Evolutionary conservation across 2,329 filamentous ascomycete genomes (phyloP), one percentile per base, ranked within the genome.

Genomic region (Aureobasidium sp.): DNA sequence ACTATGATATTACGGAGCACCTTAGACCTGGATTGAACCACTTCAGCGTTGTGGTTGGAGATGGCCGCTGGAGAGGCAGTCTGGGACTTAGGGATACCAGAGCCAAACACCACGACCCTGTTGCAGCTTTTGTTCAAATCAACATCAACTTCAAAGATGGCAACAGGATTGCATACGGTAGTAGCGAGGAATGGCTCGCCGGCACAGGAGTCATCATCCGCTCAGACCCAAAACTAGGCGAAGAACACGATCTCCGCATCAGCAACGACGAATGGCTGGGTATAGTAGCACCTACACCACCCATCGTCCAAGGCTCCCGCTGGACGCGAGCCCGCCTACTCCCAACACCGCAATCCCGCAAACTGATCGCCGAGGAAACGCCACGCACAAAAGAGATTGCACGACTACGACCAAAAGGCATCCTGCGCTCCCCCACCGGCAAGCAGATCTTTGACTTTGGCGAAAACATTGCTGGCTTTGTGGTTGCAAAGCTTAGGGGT

Each of bases 401-500:
- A 17, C 8, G 37, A 24, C 12, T 50, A 24, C 57, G 57, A 33
- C 57, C 57, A 19, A 60, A 60, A 29, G 57, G 57, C 9, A 50
- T 60, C 24, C 12, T 60, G 5, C 44, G 57, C 6, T 50, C 57
- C 12, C 57, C 57, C 7, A 29, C 44, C 3, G 57, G 57, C 35
- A 60, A 60, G 14, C 57, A 60, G 33, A 60, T 60, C 45, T 60
- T 60, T 29, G 57, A 60, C 35, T 60, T 60, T 42, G 57, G 57
- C 14, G 15, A 60, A 33, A 60, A 60, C 14, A 45, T 60, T 11
- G 57, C 57, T 33, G 57, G 57, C 15, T 60, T 31, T 15, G 57
- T 60, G 22, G 45, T 50, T 50, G 57, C 45, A 0, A 60, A 50
- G 24, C 37, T 60, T 17, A 50, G 24, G 24, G 57, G 57, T 3